Base-by-base conservation (phyloP, 140 eudicot species). In the Ambrosia hybrid region DNA sequence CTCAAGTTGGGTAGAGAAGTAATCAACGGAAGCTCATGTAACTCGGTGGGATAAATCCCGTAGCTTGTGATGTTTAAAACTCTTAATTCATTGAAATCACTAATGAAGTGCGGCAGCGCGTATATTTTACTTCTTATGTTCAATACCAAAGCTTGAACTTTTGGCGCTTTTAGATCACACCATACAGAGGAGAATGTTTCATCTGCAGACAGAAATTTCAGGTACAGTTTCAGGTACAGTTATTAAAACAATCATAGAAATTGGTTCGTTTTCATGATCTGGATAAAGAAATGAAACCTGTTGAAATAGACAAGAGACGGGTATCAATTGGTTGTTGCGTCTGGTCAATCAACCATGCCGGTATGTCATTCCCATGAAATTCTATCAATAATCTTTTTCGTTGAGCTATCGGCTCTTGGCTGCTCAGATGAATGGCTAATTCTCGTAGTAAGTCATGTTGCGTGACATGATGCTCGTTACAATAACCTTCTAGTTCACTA, bases 381-480 rank as follows among this genome's bases (percentile, higher is more conserved):
- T 81, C 84, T 0, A 82, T 13, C 0, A 71, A 57, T 33, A 79
- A 51, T 55, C 82, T 73, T 65, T 79, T 45, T 37, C 84, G 79
- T 49, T 72, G 66, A 6, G 77, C 38, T 74, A 81, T 51, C 1
- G 73, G 80, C 5, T 78, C 78, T 68, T 51, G 65, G 64, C 57
- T 76, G 63, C 69, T 75, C 16, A 59, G 36, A 68, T 82, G 82
- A 6, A 85, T 82, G 37, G 82, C 77, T 72, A 82, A 74, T 63
- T 79, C 86, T 65, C 86, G 57, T 14, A 81, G 63, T 69, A 81
- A 65, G 46, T 85, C 89, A 58, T 82, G 86, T 57, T 78, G 86
- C 8, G 45, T 79, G 56, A 81, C 84, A 45, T 36, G 69, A 37
- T 79, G 79, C 60, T 76, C 86, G 14, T 76, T 79, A 61, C 82